Base-by-base conservation (phyloP, 1,284 basidiomycete species). In the Irpex sp. region DNA sequence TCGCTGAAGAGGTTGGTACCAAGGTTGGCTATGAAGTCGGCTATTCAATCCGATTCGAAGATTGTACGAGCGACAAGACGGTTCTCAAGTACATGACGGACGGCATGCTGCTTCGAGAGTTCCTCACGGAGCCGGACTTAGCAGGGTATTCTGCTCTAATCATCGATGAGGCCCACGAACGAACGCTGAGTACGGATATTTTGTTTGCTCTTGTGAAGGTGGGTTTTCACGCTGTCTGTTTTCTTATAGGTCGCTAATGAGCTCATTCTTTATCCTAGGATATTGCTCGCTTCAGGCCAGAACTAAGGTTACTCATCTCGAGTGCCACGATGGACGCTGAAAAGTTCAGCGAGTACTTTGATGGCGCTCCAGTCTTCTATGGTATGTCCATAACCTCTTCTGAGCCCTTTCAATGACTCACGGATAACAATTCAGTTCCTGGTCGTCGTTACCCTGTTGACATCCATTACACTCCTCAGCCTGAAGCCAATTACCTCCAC, bases 51-150 rank as follows among this genome's bases (percentile, higher is more conserved):
- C 94, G 97, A 39, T 99, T 99, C 78, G 97, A 99, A 77, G 97
- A 99, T 76, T 97, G 95, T 76, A 99, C 97, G 8, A 97, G 94
- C 77, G 95, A 97, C 81, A 98, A 95, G 81, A 98, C 96, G 1
- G 90, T 95, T 43, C 82, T 98, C 71, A 98, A 98, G 78, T 98
- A 97, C 77, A 97, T 98, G 96, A 98, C 95, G 55, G 96, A 98
- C 73, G 96, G 96, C 55, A 98, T 98, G 95, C 81, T 98, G n/a
- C 77, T 98, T 55, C 86, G 96, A 72, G 95, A 98, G 76, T 98
- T 97, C 76, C 78, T 98, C 71, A 98, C 95, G 7, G 96, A 98
- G 75, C 95, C 95, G 0, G 94, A 96, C 79, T 77, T 98, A 63
- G 95, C 93, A 7, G 92, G 93, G 0, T 98, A 97, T 74, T 90